Evolutionary conservation across 2,329 filamentous ascomycete species (phyloP), one percentile per base, ranked within the genome.

Genomic region (Hymenoscyphus albidus): DNA sequence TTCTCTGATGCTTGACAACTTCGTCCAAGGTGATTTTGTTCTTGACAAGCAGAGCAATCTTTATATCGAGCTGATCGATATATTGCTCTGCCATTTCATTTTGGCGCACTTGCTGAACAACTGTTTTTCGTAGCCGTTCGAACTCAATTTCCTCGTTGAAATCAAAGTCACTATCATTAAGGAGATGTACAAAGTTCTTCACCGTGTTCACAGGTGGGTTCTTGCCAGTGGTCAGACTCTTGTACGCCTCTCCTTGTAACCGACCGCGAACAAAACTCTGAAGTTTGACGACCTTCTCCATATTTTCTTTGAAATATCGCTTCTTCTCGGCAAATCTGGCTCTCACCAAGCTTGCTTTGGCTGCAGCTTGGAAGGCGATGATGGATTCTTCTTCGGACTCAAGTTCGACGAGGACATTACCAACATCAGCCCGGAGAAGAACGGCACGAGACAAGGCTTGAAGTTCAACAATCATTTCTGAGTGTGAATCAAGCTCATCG

Each of bases 11-110:
- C 72, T 93, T 92, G 63, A 99, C 91, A 35, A 99, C 95, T 78
- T 99, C 96, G 74, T 99, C 95, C 3, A 99, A 83, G 0, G 95
- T 98, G 74, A 99, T 99, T 78, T 99, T 99, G 85, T 99, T 99
- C 83, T 98, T 98, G 73, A 99, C 95, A 18, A 99, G 83, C 2
- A 99, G 85, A 0, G 95, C 95, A 76, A 99, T 99, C 80, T 99
- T 99, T 82, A 99, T 97, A 75, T 99, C 96, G 42, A 99, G 85
- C 76, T 99, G 95, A 72, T 97, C 93, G 70, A 99, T 97, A 74
- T 99, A 99, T 76, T 97, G 93, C 78, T 99, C 95, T 48, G 96
- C 87, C 81, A 96, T 88, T 78, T 99, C 95, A 74, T 99, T 99
- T 72, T 97, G 93, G 58, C 94, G 89, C 10, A 99, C 95, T 75